phyloP scores from a whole-genome alignment of 108 stramenopile species.

The Cyclotella atomus region DNA sequence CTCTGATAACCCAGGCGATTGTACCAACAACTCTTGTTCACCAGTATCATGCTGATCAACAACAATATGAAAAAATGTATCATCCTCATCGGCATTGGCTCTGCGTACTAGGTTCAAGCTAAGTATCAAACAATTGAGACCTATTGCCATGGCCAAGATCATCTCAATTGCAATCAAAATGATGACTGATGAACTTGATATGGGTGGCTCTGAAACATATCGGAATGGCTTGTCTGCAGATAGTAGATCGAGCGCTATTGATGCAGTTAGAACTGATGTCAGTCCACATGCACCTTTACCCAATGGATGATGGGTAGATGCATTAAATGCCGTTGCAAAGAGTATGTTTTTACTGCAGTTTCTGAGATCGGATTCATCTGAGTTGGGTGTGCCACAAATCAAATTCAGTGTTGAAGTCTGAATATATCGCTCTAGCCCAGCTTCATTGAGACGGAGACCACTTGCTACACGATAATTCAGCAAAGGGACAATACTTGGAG shows the following conservation, averaged over 20 bases:
- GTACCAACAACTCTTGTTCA: slow-evolving; percentile 26
- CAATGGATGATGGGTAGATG: slow-evolving; percentile 33
- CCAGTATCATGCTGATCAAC: slow-evolving; percentile 18
- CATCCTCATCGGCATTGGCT: slow-evolving; percentile 44
- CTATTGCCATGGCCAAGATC: slow-evolving; percentile 54
- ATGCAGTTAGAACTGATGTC: slow-evolving; percentile 55
- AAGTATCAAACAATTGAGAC: slow-evolving; percentile 51
- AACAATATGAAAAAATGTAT: slow-evolving; percentile 34
- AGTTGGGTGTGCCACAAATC: slow-evolving; percentile 41
- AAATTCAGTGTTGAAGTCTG: slow-evolving; percentile 42
- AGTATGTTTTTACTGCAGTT: slow-evolving; percentile 25
- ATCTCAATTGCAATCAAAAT: slow-evolving; percentile 58
- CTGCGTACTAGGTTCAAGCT: slow-evolving; percentile 57
- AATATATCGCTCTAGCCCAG: slow-evolving; percentile 40
- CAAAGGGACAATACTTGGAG: slow-evolving; percentile 24
- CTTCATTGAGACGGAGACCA: slow-evolving; percentile 39
- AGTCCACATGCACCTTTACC: slow-evolving; percentile 28
- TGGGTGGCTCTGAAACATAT: slow-evolving; percentile 54
- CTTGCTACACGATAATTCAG: slow-evolving; percentile 47
- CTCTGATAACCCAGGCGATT: slow-evolving; percentile 2
- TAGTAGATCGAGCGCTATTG: slow-evolving; percentile 49
- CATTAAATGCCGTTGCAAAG: slow-evolving; percentile 47
- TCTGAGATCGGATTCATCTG: slow-evolving; percentile 35
- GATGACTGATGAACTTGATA: slow-evolving; percentile 53
- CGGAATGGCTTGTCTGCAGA: slow-evolving; percentile 37